phyloP scores from a whole-genome alignment of 257 asterid species.

The Solanum chmielewskii region DNA sequence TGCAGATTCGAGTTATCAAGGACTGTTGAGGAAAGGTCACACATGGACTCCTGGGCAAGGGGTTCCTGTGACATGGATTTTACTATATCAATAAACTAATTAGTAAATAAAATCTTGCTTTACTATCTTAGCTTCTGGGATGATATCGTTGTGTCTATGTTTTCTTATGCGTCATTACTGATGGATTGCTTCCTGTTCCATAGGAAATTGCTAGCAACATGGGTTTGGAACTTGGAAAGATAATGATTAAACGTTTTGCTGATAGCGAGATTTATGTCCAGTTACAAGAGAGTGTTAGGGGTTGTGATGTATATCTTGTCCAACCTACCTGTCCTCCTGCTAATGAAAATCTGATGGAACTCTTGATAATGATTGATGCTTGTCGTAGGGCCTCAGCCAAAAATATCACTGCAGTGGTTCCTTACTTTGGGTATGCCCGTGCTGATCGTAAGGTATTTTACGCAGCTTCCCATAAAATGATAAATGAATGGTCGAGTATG shows the following conservation, averaged over 20 bases:
- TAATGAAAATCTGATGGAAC: conserved; percentile 91
- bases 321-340: conserved; percentile 90
- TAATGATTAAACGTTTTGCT: conserved; percentile 63
- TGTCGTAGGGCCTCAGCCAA: conserved; percentile 94
- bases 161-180: background rate
- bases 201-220: conserved; percentile 92
- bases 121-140: background rate
- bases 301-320: conserved; percentile 74
- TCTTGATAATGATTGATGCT: conserved; percentile 84
- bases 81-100: background rate
- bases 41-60: background rate
- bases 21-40: background rate
- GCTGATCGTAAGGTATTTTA: conserved; percentile 73
- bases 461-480: background rate
- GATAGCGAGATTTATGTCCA: conserved; percentile 92
- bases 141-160: background rate
- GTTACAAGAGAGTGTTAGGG: conserved; percentile 91
- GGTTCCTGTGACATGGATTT: background rate
- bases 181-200: conserved; percentile 1
- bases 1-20: background rate
- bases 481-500: background rate
- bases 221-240: conserved; percentile 73
- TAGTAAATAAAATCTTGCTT: background rate
- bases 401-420: conserved; percentile 76
- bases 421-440: conserved; percentile 93